A percentile compares a stretch with the other conserved stretches of the same genome.
Conservation (phyloP, 1,284 basidiomycete species). For the Testicularia cyperi region DNA sequence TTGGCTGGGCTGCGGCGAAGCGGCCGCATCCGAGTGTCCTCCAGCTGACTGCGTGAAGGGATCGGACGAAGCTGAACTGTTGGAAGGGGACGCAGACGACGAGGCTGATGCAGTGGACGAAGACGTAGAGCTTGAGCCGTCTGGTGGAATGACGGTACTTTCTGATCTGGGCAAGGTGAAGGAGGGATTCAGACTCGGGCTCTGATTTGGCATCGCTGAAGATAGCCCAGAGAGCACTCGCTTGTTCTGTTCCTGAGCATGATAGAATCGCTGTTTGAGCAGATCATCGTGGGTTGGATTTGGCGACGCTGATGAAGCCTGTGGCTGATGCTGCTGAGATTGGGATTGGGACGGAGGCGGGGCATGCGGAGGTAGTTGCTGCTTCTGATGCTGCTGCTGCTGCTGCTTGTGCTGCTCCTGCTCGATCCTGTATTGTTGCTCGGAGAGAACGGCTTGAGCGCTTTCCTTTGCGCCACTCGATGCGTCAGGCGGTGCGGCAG, state of each 20-base stretch:
- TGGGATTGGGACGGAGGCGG: conserved; percentile 1
- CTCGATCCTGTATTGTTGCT: too few species aligned
- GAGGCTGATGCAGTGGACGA: conserved; percentile 2
- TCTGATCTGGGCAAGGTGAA: conserved; percentile 19
- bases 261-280: conserved; percentile 49
- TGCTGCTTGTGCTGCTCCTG: too few species aligned
- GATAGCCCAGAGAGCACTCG: conserved; percentile 23
- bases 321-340: conserved; percentile 9
- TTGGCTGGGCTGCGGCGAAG: too few species aligned
- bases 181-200: conserved; percentile 24
- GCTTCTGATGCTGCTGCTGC: conserved; percentile 4
- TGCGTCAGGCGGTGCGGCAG: too few species aligned
- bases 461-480: too few species aligned
- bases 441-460: too few species aligned
- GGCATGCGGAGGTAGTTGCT: not conserved
- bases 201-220: conserved; percentile 7
- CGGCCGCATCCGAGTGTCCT: too few species aligned
- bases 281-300: conserved; percentile 35
- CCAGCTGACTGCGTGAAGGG: conserved; percentile 8
- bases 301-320: conserved; percentile 2
- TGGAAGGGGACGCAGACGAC: not conserved
- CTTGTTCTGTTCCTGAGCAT: conserved; percentile 47
- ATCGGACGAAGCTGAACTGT: conserved; percentile 2
- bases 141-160: conserved; percentile 6
- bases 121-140: not conserved